Conservation (phyloP, 1,284 basidiomycete genomes). For the Neolentinus lepideus region DNA sequence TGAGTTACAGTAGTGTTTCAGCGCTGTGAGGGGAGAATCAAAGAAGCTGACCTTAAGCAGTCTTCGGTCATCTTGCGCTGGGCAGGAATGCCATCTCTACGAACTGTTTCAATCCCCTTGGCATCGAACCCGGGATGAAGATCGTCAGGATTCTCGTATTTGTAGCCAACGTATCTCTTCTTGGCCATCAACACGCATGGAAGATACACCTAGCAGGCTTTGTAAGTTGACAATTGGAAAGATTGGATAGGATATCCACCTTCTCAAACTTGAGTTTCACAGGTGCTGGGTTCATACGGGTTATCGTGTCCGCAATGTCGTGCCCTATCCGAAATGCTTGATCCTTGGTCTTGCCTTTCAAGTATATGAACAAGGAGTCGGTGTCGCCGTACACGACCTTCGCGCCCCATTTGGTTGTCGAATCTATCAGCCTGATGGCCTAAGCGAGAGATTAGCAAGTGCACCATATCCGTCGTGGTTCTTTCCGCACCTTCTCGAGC, state of each 20-base stretch:
- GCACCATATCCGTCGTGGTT: not conserved
- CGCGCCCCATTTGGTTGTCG: constrained; percentile 80
- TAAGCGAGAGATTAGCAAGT: constrained; percentile 21
- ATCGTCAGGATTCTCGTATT: constrained; percentile 84
- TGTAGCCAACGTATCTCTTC: constrained; percentile 96
- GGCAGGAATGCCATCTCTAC: constrained; percentile 85
- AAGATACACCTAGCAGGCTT: constrained; percentile 69
- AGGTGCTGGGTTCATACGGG: constrained; percentile 82
- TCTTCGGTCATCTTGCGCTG: constrained; percentile 88
- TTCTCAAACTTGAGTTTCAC: constrained; percentile 98
- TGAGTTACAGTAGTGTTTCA: constrained; percentile 25
- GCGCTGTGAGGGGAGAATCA: not conserved
- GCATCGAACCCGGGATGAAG: constrained; percentile 83
- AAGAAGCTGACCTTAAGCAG: constrained; percentile 64
- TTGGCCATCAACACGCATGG: constrained; percentile 93
- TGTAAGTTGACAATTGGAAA: not conserved
- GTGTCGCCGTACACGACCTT: constrained; percentile 97
- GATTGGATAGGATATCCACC: constrained; percentile 34
- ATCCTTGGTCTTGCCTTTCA: constrained; percentile 85
- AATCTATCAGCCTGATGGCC: constrained; percentile 83
- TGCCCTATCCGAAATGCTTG: constrained; percentile 91
- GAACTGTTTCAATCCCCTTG: constrained; percentile 96
- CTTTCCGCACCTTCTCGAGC: constrained; percentile 71
- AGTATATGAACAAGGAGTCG: constrained; percentile 89
- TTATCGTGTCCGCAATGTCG: constrained; percentile 87